Base-by-base conservation (phyloP, 306 rosid species). In the Cicer yamashitae region DNA sequence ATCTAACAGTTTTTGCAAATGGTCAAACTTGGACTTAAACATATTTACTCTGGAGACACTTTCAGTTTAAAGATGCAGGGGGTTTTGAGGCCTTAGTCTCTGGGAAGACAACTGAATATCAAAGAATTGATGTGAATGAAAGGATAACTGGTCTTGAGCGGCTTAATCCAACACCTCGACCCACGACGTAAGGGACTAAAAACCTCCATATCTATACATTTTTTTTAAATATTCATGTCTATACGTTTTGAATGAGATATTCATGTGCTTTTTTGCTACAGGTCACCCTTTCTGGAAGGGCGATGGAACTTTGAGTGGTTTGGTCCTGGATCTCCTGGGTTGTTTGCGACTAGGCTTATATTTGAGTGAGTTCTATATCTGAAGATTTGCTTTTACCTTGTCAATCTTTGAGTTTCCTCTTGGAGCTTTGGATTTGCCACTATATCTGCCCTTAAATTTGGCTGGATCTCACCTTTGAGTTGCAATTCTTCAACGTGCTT, bases 251-350 rank as follows among this genome's bases (percentile, higher is more conserved):
- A 71, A 67, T 86, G 46, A 81, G 82, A 72, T 80, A 74, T 76
- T 86, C 56, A 90, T 54, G 48, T 18, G 56, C 76, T 73, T 81
- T 76, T 82, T 73, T 78, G 86, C 90, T 76, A 65, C 92, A 96
- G 99, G 87, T 96, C 99, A 43, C 97, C 99, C 76, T 89, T 89
- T 86, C 82, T 92, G 76, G 99, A 96, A 89, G 98, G 99, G 43
- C 77, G 81, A 70, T 96, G 99, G 99, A 96, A 90, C 78, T 89
- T 92, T 66, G 96, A 92, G 85, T 96, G 99, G 98, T 89, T 92
- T 85, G 98, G 92, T 58, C 83, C 96, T 3, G 88, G 92, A 72
- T 89, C 85, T 74, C 96, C 97, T 0, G 96, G 96, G 52, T 74
- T 96, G 39, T 82, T 87, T 83, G 97, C 93, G 8, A 87, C 96